Conservation (phyloP, 805 yeast species). For the Pichia insulana region DNA sequence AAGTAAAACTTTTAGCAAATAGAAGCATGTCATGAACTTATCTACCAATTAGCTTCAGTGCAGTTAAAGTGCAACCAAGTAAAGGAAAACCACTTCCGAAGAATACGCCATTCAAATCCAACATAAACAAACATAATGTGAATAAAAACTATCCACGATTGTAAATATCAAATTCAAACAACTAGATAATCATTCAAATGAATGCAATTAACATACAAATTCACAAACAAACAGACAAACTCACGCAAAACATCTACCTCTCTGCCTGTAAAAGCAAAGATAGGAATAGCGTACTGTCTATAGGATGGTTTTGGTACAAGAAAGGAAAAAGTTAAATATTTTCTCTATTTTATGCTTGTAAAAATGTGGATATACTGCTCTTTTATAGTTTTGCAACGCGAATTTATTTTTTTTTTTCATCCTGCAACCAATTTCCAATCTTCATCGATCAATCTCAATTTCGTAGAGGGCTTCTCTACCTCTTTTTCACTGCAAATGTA, state of each 20-base stretch:
- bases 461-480: background rate
- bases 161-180: background rate
- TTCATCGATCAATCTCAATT: no score
- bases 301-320: slow-evolving; percentile 28
- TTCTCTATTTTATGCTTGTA: no score
- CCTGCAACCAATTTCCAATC: no score
- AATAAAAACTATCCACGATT: slow-evolving; percentile 11
- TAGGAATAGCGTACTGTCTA: slow-evolving; percentile 28
- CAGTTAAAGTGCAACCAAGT: background rate
- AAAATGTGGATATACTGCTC: background rate
- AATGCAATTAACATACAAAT: background rate
- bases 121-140: slow-evolving; percentile 4
- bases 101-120: slow-evolving; percentile 5
- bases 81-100: slow-evolving; percentile 7
- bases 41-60: background rate
- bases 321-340: slow-evolving; percentile 16
- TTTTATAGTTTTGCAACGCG: background rate
- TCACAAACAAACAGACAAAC: background rate
- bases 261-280: slow-evolving; percentile 3
- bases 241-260: slow-evolving; percentile 5
- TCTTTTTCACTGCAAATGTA: no score
- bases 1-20: slow-evolving; percentile 4
- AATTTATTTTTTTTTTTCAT: background rate
- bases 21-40: background rate
- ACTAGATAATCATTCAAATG: slow-evolving; percentile 2